Conservation (phyloP, 148 eudicot genomes). For the Mesembryanthemum crystallinum region DNA sequence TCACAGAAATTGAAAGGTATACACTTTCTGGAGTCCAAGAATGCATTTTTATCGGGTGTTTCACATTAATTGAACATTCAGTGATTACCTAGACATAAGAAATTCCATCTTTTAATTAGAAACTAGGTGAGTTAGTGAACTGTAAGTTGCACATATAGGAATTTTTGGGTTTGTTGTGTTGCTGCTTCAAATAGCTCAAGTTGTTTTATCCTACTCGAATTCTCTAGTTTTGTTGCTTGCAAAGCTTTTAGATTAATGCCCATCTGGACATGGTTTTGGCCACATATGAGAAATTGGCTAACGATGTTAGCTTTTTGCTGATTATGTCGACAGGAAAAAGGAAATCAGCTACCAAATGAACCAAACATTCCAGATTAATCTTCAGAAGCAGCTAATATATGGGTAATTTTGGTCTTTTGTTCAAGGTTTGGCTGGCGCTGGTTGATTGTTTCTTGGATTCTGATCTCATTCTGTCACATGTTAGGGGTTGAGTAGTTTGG, state of each 20-base stretch:
- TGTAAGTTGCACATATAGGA: background rate
- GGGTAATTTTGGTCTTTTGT: conserved; percentile 50
- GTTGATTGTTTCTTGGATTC: background rate
- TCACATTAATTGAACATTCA: background rate
- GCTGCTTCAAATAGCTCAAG: background rate
- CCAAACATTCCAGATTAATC: conserved; percentile 63
- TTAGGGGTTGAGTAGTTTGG: background rate
- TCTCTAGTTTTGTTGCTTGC: background rate
- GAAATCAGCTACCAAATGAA: conserved; percentile 71
- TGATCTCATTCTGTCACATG: background rate
- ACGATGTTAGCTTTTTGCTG: conserved; percentile 15
- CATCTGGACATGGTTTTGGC: background rate
- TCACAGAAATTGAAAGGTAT: conserved; percentile 79
- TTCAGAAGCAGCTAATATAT: conserved; percentile 72
- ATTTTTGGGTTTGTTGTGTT: background rate
- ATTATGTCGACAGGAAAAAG: conserved; percentile 59
- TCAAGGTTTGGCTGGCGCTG: background rate
- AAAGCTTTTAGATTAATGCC: background rate
- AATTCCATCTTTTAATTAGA: conserved; percentile 2
- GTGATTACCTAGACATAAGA: background rate
- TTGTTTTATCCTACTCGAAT: background rate
- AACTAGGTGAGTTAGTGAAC: background rate
- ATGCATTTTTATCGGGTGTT: background rate
- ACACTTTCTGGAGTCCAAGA: conserved; percentile 3
- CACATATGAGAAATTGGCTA: background rate